Conservation (phyloP, 257 asterid species). For the Handroanthus guayacan region DNA sequence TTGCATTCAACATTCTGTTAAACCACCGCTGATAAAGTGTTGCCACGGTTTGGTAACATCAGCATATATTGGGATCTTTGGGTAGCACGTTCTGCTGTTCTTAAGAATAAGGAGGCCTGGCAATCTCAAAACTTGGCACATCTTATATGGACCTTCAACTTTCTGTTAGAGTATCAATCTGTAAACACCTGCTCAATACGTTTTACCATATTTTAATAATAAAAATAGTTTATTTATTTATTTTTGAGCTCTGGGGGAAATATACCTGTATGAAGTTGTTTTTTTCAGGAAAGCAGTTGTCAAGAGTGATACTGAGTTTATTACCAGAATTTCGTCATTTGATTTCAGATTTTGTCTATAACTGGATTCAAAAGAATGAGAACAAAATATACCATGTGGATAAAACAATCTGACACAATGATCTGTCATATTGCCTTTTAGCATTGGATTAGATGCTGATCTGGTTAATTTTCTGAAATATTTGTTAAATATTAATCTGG, state of each 20-base stretch:
- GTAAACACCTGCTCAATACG: neutral
- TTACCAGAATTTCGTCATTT: conserved; percentile 19
- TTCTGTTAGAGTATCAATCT: neutral
- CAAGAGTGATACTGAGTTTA: conserved; percentile 1
- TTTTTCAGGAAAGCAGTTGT: conserved; percentile 19
- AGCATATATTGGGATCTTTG: conserved; percentile 24
- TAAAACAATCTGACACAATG: neutral
- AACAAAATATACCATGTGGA: neutral
- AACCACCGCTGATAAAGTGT: neutral
- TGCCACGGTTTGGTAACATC: conserved; percentile 16
- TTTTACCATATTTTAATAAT: neutral
- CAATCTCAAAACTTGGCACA: neutral
- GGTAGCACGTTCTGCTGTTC: neutral
- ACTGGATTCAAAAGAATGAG: neutral
- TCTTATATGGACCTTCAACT: neutral
- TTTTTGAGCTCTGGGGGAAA: neutral
- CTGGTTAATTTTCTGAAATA: conserved; percentile 30
- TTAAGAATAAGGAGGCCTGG: neutral
- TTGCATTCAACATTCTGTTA: neutral
- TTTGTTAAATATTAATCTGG: conserved; percentile 6
- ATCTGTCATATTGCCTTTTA: neutral
- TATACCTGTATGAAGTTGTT: neutral
- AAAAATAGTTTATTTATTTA: neutral
- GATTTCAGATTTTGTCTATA: neutral
- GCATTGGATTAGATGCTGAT: conserved; percentile 1